Evolutionary conservation across 2,329 filamentous ascomycete species (phyloP).

Genomic region (Fusarium sp.): DNA sequence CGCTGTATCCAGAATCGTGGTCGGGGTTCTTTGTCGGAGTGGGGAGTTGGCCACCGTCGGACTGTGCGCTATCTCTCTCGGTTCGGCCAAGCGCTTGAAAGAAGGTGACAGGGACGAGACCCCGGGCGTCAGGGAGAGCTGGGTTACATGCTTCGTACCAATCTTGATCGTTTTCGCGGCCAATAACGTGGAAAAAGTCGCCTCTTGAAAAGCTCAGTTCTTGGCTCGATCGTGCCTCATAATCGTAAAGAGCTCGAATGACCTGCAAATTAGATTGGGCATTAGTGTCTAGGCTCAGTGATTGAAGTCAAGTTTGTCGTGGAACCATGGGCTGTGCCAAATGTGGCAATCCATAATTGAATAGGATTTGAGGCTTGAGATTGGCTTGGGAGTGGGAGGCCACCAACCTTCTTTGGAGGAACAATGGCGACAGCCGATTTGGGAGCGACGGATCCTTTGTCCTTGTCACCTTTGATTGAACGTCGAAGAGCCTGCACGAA

Average conservation of each 20-base stretch:
- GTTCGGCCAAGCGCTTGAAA: constrained; percentile 94
- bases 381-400: constrained; percentile 18
- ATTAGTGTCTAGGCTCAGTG: constrained; percentile 33
- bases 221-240: constrained; percentile 78
- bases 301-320: constrained; percentile 17
- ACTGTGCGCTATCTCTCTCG: constrained; percentile 86
- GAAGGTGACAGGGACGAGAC: constrained; percentile 91
- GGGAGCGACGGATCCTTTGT: constrained; percentile 79
- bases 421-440: constrained; percentile 91
- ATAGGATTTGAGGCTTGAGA: constrained; percentile 27
- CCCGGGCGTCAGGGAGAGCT: constrained; percentile 83
- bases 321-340: constrained; percentile 26
- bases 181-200: constrained; percentile 98
- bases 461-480: constrained; percentile 91
- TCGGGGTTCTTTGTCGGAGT: constrained; percentile 70
- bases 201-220: constrained; percentile 93
- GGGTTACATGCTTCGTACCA: constrained; percentile 99
- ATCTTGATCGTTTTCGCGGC: constrained; percentile 90
- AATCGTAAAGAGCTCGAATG: constrained; percentile 96
- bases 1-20: constrained; percentile 87
- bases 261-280: constrained; percentile 66
- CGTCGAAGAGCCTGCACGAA: constrained; percentile 77
- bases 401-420: constrained; percentile 87
- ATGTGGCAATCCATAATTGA: constrained; percentile 19
- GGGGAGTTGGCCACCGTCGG: constrained; percentile 63